phyloP scores from a whole-genome alignment of 305 asterid species.

The Coffea humblotiana region DNA sequence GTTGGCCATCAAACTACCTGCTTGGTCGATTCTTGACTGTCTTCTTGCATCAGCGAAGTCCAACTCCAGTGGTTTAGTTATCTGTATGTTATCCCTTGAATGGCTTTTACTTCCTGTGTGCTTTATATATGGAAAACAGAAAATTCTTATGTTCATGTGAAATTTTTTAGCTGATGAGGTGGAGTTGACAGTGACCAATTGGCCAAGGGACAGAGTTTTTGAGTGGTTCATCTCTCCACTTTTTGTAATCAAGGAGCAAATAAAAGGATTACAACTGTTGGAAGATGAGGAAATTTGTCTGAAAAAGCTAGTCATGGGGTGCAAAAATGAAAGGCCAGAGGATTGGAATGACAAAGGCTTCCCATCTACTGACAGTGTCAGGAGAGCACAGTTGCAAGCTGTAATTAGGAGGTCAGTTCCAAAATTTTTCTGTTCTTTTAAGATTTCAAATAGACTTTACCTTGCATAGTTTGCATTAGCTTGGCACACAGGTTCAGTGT shows the following conservation, averaged over 20 bases:
- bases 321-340: constrained; percentile 64
- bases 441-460: not conserved
- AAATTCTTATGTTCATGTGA: constrained; percentile 9
- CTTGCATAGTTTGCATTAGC: too few species aligned
- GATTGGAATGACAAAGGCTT: constrained; percentile 74
- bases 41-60: constrained; percentile 69
- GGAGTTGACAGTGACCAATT: constrained; percentile 62
- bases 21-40: constrained; percentile 72
- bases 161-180: constrained; percentile 54
- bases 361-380: constrained; percentile 65
- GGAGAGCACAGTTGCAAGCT: constrained; percentile 85
- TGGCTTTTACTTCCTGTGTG: not conserved
- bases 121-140: not conserved
- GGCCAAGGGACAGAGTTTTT: constrained; percentile 67
- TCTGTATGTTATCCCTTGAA: constrained; percentile 43
- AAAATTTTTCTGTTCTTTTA: not conserved
- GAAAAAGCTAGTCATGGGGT: constrained; percentile 51
- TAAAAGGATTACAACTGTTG: constrained; percentile 52
- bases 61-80: constrained; percentile 57
- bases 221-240: constrained; percentile 85
- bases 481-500: too few species aligned
- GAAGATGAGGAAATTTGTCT: constrained; percentile 64
- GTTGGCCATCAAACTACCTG: constrained; percentile 75
- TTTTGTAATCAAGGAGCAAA: constrained; percentile 81
- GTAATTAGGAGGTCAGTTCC: constrained; percentile 65